These are phyloP conservation scores for Leccinum subatratum DNA, from an alignment of 1,284 basidiomycete species.

Conservation along the genomic window DNA sequence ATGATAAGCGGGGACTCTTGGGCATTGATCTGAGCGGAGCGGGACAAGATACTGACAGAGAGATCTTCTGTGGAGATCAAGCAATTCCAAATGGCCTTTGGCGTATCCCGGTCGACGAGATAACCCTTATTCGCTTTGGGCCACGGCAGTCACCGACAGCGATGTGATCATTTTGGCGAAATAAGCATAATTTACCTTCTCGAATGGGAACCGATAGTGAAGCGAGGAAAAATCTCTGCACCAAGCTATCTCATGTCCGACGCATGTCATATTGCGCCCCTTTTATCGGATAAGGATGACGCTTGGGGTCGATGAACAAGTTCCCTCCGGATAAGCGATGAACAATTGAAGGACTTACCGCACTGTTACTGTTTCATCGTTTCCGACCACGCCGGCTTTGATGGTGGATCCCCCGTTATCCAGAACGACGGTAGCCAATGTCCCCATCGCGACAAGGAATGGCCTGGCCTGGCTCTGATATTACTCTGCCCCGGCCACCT, in stretches of 20 bases:
- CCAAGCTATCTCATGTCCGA: constrained; percentile 73
- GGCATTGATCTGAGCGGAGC: constrained; percentile 58
- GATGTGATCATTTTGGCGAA: constrained; percentile 4
- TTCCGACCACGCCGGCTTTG: constrained; percentile 59
- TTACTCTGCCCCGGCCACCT: too few relatives aligned
- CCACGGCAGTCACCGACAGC: constrained; percentile 10
- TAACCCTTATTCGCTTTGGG: constrained; percentile 61
- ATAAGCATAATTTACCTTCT: constrained; percentile 62
- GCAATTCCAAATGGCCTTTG: constrained; percentile 88
- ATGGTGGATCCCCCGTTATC: constrained; percentile 84
- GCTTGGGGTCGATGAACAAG: constrained; percentile 37
- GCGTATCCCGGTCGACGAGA: constrained; percentile 86
- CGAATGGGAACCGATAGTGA: constrained; percentile 78
- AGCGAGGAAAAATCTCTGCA: constrained; percentile 77
- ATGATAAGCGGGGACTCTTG: constrained; percentile 65
- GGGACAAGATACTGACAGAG: constrained; percentile 47
- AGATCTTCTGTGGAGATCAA: constrained; percentile 70
- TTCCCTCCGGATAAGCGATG: not conserved
- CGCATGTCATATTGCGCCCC: constrained; percentile 71
- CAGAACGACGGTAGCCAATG: constrained; percentile 55
- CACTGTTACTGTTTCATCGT: constrained; percentile 24
- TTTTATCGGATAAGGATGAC: constrained; percentile 74
- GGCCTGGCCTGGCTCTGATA: too few relatives aligned
- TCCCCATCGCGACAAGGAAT: not conserved
- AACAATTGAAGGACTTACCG: constrained; percentile 15